Percentiles rank a stretch among this genome's conserved stretches.
Conservation (phyloP, 768 basidiomycete species). For the Pisolithus marmoratus region DNA sequence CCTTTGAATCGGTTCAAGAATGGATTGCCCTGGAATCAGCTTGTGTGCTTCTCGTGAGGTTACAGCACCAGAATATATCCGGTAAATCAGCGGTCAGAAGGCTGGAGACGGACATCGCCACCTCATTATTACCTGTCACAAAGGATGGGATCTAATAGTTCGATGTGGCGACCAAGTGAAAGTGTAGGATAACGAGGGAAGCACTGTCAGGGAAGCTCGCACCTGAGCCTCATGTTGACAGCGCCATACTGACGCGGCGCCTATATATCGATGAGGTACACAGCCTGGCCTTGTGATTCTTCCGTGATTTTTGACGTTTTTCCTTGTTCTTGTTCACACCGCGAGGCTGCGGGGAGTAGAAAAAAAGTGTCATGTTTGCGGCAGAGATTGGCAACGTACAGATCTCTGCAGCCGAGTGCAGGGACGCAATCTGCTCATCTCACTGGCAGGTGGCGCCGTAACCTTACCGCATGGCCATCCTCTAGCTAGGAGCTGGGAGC, state of each 20-base stretch:
- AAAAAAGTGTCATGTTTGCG: no score
- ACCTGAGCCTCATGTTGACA: constrained; percentile 29
- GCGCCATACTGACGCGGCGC: constrained; percentile 24
- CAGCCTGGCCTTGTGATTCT: constrained; percentile 13
- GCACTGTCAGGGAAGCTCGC: constrained; percentile 21
- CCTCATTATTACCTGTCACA: not conserved
- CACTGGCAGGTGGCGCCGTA: no score
- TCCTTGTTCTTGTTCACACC: constrained; percentile 18
- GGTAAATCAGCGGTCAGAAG: constrained; percentile 26
- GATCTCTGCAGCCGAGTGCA: no score
- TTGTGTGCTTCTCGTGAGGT: constrained; percentile 6
- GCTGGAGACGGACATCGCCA: constrained; percentile 1
- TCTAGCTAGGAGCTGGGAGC: not conserved
- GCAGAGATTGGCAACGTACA: no score
- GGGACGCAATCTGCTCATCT: no score
- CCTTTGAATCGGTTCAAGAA: constrained; percentile 14
- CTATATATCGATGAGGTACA: constrained; percentile 4
- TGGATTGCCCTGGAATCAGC: constrained; percentile 19
- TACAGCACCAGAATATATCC: constrained; percentile 20
- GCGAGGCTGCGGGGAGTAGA: constrained; percentile 2
- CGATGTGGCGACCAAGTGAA: constrained; percentile 19
- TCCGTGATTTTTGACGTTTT: constrained; percentile 20
- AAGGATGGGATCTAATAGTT: constrained; percentile 20
- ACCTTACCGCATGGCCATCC: no score
- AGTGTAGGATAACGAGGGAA: constrained; percentile 17